phyloP scores from a whole-genome alignment of 768 basidiomycete species.

The Rhizopogon salebrosus region DNA sequence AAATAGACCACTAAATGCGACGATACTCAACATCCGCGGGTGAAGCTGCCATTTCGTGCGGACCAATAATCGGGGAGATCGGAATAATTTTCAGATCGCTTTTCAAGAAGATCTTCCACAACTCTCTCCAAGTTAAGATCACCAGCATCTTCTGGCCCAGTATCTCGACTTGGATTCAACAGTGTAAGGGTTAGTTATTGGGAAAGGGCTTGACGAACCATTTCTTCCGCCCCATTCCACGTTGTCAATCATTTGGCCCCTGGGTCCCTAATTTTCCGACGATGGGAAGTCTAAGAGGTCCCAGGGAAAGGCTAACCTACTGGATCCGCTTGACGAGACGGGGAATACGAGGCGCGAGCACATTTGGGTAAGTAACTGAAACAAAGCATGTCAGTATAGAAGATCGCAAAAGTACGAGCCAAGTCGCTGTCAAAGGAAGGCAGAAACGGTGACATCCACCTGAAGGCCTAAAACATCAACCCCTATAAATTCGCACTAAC shows the following conservation, averaged over 20 bases:
- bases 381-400: background rate
- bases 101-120: constrained; percentile 23
- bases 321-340: constrained; percentile 7
- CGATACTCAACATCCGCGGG: constrained; percentile 11
- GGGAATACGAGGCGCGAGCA: constrained; percentile 1
- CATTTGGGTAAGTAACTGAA: background rate
- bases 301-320: constrained; percentile 30
- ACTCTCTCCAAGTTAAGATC: constrained; percentile 19
- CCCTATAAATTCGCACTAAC: no score
- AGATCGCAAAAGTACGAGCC: background rate
- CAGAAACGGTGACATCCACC: background rate
- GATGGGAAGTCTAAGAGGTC: constrained; percentile 36
- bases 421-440: background rate
- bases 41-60: constrained; percentile 23
- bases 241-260: constrained; percentile 33
- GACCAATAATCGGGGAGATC: constrained; percentile 24
- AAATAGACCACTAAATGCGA: background rate
- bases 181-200: background rate
- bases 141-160: constrained; percentile 17
- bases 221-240: constrained; percentile 37
- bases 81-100: constrained; percentile 23
- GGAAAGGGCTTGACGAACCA: constrained; percentile 20
- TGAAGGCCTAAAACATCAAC: background rate
- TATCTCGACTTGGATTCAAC: constrained; percentile 18
- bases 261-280: constrained; percentile 39